Percentiles rank a stretch among this genome's conserved stretches.
phyloP scores from a whole-genome alignment of 2,329 filamentous ascomycete species.

The Aspergillus fructus region DNA sequence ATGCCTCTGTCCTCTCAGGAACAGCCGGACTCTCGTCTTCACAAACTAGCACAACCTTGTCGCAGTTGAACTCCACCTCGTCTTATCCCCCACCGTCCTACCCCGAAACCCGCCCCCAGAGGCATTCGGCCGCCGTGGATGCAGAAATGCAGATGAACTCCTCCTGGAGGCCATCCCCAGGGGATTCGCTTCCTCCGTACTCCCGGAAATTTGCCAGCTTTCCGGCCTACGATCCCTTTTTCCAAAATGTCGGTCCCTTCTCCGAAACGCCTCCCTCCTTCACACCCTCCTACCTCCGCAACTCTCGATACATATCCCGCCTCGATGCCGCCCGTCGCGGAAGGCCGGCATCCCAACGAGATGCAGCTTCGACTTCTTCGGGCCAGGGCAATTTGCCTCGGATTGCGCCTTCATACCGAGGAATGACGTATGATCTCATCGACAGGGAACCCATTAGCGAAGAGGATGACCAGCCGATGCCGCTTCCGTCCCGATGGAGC shows the following conservation, averaged over 20 bases:
- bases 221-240: slow-evolving; percentile 29
- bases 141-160: slow-evolving; percentile 51
- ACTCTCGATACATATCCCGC: slow-evolving; percentile 74
- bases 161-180: slow-evolving; percentile 46
- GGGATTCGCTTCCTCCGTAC: slow-evolving; percentile 44
- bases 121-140: slow-evolving; percentile 46
- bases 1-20: slow-evolving; percentile 61
- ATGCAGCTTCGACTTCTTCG: slow-evolving; percentile 53
- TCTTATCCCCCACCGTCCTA: slow-evolving; percentile 38
- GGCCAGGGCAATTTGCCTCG: slow-evolving; percentile 59
- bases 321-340: slow-evolving; percentile 69
- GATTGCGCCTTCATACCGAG: slow-evolving; percentile 67
- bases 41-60: slow-evolving; percentile 48
- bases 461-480: slow-evolving; percentile 60
- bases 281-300: slow-evolving; percentile 77
- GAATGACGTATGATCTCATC: slow-evolving; percentile 79
- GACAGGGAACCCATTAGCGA: slow-evolving; percentile 63
- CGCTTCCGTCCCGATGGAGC: slow-evolving; percentile 81
- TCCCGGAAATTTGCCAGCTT: slow-evolving; percentile 48
- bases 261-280: slow-evolving; percentile 51
- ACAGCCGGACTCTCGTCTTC: slow-evolving; percentile 43
- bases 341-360: slow-evolving; percentile 55
- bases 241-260: slow-evolving; percentile 24
- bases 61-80: slow-evolving; percentile 44
- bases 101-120: slow-evolving; percentile 32